These are phyloP conservation scores for Stygiomarasmius scandens DNA, from an alignment of 1,284 basidiomycete genomes.

Conservation along the genomic window DNA sequence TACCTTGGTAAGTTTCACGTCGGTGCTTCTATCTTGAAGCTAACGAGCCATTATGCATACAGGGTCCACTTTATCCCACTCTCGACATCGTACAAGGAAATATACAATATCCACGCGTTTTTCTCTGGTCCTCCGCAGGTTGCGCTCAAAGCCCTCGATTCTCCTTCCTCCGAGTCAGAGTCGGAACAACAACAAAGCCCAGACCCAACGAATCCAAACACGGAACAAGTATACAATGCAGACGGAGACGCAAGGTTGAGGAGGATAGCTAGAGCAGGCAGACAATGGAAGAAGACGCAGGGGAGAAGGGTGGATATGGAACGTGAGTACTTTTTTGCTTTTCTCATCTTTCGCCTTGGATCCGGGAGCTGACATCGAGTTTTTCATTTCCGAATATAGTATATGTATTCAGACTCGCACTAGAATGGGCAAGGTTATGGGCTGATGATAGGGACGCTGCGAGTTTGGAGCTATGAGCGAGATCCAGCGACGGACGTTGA, in stretches of 20 bases:
- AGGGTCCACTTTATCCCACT: conserved; percentile 95
- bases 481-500: no score
- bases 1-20: conserved; percentile 74
- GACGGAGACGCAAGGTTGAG: conserved; percentile 77
- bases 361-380: conserved; percentile 4
- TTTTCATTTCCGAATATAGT: conserved; percentile 41
- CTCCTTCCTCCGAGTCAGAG: conserved; percentile 13
- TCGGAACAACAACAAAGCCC: conserved; percentile 8
- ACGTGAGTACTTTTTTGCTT: conserved; percentile 50
- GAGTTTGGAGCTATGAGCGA: conserved; percentile 43
- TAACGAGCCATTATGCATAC: no score
- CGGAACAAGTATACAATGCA: conserved; percentile 24
- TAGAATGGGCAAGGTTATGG: conserved; percentile 88
- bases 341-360: not conserved
- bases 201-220: conserved; percentile 29
- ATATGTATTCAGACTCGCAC: conserved; percentile 85
- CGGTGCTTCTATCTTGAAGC: no score
- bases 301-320: conserved; percentile 89
- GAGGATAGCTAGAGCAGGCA: conserved; percentile 85
- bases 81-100: conserved; percentile 82
- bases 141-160: conserved; percentile 59
- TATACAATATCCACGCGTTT: conserved; percentile 90
- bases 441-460: conserved; percentile 81
- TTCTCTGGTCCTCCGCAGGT: conserved; percentile 81
- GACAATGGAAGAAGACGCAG: conserved; percentile 86